Evolutionary conservation across 2,329 filamentous ascomycete species (phyloP).

Genomic region (Gnomoniopsis sp.): DNA sequence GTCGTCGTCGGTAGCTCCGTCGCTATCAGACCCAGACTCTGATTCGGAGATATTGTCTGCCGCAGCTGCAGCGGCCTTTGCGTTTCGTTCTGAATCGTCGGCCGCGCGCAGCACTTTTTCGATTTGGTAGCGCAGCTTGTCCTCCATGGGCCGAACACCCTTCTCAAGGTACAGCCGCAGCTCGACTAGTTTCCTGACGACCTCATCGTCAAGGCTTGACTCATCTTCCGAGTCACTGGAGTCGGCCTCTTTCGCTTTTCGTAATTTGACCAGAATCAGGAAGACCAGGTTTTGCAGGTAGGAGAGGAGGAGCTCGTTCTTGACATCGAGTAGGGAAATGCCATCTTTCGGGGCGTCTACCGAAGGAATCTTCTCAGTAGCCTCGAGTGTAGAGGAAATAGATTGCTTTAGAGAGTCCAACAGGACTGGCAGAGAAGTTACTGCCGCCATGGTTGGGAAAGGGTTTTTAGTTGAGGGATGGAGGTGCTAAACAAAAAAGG

Average conservation of each 20-base stretch:
- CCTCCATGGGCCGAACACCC: slow-evolving; percentile 85
- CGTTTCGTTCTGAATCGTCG: slow-evolving; percentile 62
- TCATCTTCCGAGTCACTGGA: slow-evolving; percentile 29
- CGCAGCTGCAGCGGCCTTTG: slow-evolving; percentile 33
- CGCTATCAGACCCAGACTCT: slow-evolving; percentile 33
- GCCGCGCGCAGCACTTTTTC: slow-evolving; percentile 90
- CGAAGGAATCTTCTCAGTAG: slow-evolving; percentile 57
- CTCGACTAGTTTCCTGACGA: slow-evolving; percentile 85
- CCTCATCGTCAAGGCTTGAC: slow-evolving; percentile 55
- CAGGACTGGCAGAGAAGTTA: slow-evolving; percentile 40
- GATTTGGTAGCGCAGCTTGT: slow-evolving; percentile 89
- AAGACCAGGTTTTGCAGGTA: slow-evolving; percentile 95
- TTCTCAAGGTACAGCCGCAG: slow-evolving; percentile 90
- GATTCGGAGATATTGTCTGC: slow-evolving; percentile 31
- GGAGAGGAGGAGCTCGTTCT: slow-evolving; percentile 94
- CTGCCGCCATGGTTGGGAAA: slow-evolving; percentile 25
- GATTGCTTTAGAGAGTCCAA: slow-evolving; percentile 56
- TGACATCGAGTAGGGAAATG: slow-evolving; percentile 90
- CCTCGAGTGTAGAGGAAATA: slow-evolving; percentile 61
- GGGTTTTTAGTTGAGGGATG: too few species aligned
- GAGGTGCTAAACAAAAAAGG: background rate
- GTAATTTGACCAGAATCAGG: slow-evolving; percentile 76
- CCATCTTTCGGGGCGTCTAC: slow-evolving; percentile 77
- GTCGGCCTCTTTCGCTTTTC: slow-evolving; percentile 42
- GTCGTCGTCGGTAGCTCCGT: slow-evolving; percentile 30